Evolutionary conservation across 2,329 filamentous ascomycete genomes (phyloP), one percentile per base, ranked within the genome.

Genomic region (Aureobasidium melanogenum): DNA sequence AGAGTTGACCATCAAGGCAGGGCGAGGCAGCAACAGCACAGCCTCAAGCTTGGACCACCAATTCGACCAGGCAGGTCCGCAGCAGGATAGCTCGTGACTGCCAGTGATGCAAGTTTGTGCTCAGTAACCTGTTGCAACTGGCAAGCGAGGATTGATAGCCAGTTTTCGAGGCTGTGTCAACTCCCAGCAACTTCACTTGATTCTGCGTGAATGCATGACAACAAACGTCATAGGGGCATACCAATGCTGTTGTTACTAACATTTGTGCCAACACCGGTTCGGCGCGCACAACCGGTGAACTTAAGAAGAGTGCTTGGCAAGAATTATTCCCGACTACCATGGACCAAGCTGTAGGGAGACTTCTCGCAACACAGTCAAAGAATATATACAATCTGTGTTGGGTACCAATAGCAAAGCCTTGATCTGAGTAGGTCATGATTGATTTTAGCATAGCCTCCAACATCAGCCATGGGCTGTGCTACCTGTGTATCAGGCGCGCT

Each of bases 1-100:
- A 32, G 26, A 46, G 48, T 54, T 54, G 51, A 54, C 51, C 39
- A 47, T 38, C 41, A 26, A 57, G 41, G 41, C 41, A 56, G 39
- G 52, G 26, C 30, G 50, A 56, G 52, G 52, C 22, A 43, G 52
- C 15, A 43, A 39, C 15, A 47, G 24, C 54, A 36, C 39, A 57
- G 54, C 54, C 54, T 36, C 54, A 57, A 57, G 54, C 54, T 57
- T 26, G 24, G 54, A 47, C 54, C 28, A 7, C 17, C 7, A 38
- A 8, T n/a, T 34, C 8, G 15, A 46, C 15, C 28, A 56, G 30
- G 19, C 26, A 55, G 24, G 51, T 38, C 17, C 24, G 38, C 24
- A 56, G 39, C 52, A 43, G 26, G 48, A 51, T 51, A 38, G 47
- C 22, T 36, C 34, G 28, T 34, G 48, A 50, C 28, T 22, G 17